Percentiles rank a stretch among this genome's conserved stretches.
Evolutionary conservation across 495 filamentous ascomycete genomes (phyloP).

Genomic region (Lentithecium fluviatile): DNA sequence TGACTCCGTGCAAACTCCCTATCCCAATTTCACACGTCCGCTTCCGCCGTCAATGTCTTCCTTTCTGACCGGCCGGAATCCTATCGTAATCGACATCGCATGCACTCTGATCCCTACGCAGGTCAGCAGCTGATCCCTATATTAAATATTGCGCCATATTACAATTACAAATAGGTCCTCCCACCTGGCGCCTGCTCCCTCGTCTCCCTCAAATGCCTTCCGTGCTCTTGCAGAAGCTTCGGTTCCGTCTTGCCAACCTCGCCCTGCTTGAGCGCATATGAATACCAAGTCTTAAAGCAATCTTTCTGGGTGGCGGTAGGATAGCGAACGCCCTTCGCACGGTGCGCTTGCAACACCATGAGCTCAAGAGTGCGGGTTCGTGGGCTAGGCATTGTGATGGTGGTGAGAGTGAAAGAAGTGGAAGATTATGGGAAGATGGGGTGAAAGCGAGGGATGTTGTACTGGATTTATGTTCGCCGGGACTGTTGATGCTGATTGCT

Average conservation of each 20-base stretch:
- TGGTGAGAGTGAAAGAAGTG: background rate
- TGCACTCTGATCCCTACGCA: too few species aligned
- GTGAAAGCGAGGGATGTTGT: background rate
- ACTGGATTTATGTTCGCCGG: background rate
- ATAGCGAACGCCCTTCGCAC: slow-evolving; percentile 28
- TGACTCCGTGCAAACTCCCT: too few species aligned
- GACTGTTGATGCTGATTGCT: background rate
- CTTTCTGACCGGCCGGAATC: too few species aligned
- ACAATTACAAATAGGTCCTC: slow-evolving; percentile 28
- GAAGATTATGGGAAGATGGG: background rate
- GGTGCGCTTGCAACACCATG: slow-evolving; percentile 27
- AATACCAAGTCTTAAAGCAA: slow-evolving; percentile 32
- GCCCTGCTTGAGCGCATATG: slow-evolving; percentile 20
- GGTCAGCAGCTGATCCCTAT: too few species aligned
- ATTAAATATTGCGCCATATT: too few species aligned
- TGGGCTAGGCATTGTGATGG: slow-evolving; percentile 13
- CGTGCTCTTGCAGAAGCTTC: slow-evolving; percentile 12
- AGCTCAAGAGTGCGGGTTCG: slow-evolving; percentile 23
- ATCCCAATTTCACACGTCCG: too few species aligned
- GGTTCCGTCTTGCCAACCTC: slow-evolving; percentile 13
- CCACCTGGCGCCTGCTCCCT: slow-evolving; percentile 16
- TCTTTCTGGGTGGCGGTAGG: slow-evolving; percentile 19
- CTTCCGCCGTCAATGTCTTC: too few species aligned
- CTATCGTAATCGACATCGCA: too few species aligned
- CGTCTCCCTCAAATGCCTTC: slow-evolving; percentile 9